Base-by-base conservation (phyloP, 331 rosid species). In the Cydonia oblonga region DNA sequence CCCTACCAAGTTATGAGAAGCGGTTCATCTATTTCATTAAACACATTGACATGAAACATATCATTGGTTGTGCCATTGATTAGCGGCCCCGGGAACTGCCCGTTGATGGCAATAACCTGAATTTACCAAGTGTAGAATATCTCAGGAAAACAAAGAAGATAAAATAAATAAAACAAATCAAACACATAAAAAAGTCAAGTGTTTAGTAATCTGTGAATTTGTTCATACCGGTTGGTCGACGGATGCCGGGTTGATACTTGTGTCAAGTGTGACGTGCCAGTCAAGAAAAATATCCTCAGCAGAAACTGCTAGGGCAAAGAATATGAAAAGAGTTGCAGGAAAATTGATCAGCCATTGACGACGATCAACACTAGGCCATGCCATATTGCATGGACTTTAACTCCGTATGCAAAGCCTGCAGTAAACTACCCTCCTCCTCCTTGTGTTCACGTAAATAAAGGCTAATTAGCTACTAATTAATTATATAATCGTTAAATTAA, bases 51-150 rank as follows among this genome's bases (percentile, higher is more conserved):
- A 53, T 64, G 79, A 70, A 79, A 22, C 9, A 74, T 24, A 54
- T 79, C 76, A 53, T 79, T 56, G 59, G 83, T 79, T 29, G 83
- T 62, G 72, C 73, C 66, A 64, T 79, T 79, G 68, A 79, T 26
- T 16, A 79, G 79, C 1, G 83, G 83, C 64, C 83, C 79, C 0
- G 83, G 83, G 51, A 79, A 75, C 83, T 53, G 42, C 32, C 79
- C 83, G 7, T 79, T 79, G 32, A 79, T 79, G 22, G 83, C 44
- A 13, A 79, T 69, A 33, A 69, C 76, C 83, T 79, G 54, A 8
- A 32, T n/a, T 2, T 6, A 44, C 42, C 28, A 15, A 24, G 7
- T 6, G 0, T 9, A 28, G 20, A 64, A 53, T 9, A 20, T 20
- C 28, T 4, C 2, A 7, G 10, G 18, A 16, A 22, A 20, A 51